A percentile compares a stretch with the other conserved stretches of the same genome.
Conservation (phyloP, 129 eudicot species). For the Apium graveolens region DNA sequence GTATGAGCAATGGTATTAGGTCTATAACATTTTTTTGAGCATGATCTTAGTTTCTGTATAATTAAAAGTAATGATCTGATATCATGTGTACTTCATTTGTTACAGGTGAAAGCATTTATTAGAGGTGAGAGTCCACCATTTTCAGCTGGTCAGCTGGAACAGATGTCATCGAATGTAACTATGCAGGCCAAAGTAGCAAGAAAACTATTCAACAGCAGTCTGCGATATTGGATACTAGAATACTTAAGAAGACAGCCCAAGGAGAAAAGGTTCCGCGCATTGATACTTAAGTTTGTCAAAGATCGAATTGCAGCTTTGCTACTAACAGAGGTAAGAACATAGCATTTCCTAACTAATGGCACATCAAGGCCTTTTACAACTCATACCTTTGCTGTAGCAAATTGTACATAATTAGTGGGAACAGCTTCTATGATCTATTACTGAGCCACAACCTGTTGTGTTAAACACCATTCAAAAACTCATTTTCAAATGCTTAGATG, state of each 20-base stretch:
- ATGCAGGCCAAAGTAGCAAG: conserved; percentile 57
- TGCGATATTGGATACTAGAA: conserved; percentile 84
- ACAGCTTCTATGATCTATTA: not conserved
- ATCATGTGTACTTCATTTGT: not conserved
- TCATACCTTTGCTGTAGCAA: not conserved
- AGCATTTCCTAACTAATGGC: not conserved
- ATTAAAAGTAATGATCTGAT: not conserved
- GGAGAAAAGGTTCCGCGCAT: conserved; percentile 56
- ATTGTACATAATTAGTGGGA: not conserved
- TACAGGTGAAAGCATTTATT: conserved; percentile 86
- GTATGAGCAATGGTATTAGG: not conserved
- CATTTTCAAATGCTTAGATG: not conserved
- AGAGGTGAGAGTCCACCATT: conserved; percentile 78
- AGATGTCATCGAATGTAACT: conserved; percentile 61
- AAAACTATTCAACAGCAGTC: conserved; percentile 54
- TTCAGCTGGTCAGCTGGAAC: conserved; percentile 84
- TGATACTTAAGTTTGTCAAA: conserved; percentile 79
- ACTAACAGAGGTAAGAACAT: conserved; percentile 58
- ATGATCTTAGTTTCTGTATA: not conserved
- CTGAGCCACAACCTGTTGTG: not conserved
- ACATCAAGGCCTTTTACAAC: not conserved
- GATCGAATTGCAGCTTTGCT: conserved; percentile 74
- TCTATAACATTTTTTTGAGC: not conserved
- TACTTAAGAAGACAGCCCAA: conserved; percentile 87
- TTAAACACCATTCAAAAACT: not conserved